Base-by-base conservation (phyloP, 768 basidiomycete genomes). In the Trametes gibbosa region DNA sequence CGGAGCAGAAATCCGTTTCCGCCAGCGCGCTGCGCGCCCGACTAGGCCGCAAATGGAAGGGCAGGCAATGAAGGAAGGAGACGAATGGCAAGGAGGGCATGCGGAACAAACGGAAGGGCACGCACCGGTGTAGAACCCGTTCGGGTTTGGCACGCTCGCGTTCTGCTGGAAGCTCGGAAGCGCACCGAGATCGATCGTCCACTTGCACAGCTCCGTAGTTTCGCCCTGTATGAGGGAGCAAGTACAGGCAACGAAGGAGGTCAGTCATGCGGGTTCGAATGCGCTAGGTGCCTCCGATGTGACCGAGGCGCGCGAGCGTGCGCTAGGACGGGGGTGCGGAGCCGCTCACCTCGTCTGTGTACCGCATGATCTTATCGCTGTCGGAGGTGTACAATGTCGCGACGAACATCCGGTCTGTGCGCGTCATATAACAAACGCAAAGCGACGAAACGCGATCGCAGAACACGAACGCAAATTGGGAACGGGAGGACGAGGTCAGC, bases 321-420 rank as follows among this genome's bases (percentile, higher is more conserved):
- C 45, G 34, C 59, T 32, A 59, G 64, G 49, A 42, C 19, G 34
- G n/a, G 34, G 35, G 51, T 10, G 29, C 21, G 24, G 40, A 23
- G 42, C 42, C 50, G 45, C 74, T 68, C 64, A 76, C 80, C 76
- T 94, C 92, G 69, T 94, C 92, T 1, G 86, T 90, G 66, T 93
- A 94, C 62, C 91, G 79, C 87, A 90, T 86, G 45, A 86, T 77
- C 66, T 77, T 83, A 65, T 89, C 87, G n/a, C 77, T 74, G 57
- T 90, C 88, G 42, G 86, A 87, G 9, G 89, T 90, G 71, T 84
- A 93, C 57, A 94, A 73, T 50, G 88, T 84, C n/a, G 91, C 91
- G 51, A 90, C 84, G 65, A 93, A 94, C 45, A 84, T 75, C 27
- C 85, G 85, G 72, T 94, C 91, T 89, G 68, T 13, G 45, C 46